Evolutionary conservation across 1,284 basidiomycete species (phyloP).

Genomic region (Boletus hoseneyae): DNA sequence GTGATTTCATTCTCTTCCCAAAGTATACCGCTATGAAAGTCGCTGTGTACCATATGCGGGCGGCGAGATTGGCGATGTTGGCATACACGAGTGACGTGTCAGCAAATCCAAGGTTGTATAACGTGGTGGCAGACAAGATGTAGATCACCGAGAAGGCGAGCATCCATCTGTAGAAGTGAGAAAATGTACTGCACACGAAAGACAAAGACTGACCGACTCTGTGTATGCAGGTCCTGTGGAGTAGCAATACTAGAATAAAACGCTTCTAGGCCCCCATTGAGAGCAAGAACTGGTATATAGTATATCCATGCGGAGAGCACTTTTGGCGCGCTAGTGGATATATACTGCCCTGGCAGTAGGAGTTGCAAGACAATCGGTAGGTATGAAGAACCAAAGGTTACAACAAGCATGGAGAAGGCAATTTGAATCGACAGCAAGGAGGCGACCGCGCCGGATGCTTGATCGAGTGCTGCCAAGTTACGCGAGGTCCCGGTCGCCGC

Average conservation of each 20-base stretch:
- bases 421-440: slow-evolving; percentile 68
- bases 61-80: slow-evolving; percentile 63
- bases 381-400: slow-evolving; percentile 73
- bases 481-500: not conserved
- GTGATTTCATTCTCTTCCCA: slow-evolving; percentile 21
- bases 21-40: slow-evolving; percentile 40
- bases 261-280: slow-evolving; percentile 88
- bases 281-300: slow-evolving; percentile 84
- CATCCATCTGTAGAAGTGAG: slow-evolving; percentile 53
- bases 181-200: slow-evolving; percentile 1
- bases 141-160: slow-evolving; percentile 62
- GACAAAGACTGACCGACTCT: slow-evolving; percentile 51
- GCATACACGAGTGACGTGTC: slow-evolving; percentile 75
- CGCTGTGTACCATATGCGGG: slow-evolving; percentile 54
- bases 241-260: slow-evolving; percentile 80
- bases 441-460: slow-evolving; percentile 42
- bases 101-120: slow-evolving; percentile 52
- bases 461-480: slow-evolving; percentile 19
- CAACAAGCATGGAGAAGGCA: slow-evolving; percentile 67
- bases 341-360: slow-evolving; percentile 71
- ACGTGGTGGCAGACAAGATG: slow-evolving; percentile 47
- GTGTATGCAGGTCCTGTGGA: slow-evolving; percentile 57
- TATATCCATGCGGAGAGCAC: slow-evolving; percentile 77
- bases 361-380: slow-evolving; percentile 65
- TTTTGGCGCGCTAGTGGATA: slow-evolving; percentile 66